Evolutionary conservation across 2,329 filamentous ascomycete genomes (phyloP).

Genomic region (Cadophora malorum): DNA sequence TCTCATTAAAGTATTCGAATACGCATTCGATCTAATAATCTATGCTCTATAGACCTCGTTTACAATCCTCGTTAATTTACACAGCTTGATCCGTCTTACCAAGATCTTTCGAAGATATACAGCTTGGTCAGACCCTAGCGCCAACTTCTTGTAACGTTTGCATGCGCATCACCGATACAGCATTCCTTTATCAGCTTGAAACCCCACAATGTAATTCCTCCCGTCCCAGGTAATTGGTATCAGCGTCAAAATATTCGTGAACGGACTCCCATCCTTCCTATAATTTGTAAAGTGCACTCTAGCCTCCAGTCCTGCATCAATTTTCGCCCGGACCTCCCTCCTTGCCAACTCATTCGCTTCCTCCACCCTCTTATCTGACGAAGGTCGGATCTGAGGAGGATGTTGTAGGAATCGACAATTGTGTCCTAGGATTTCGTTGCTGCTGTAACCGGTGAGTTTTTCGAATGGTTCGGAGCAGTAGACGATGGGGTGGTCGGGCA

Average conservation of each 20-base stretch:
- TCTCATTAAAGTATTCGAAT: not conserved
- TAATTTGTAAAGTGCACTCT: slow-evolving; percentile 95
- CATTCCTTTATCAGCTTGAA: slow-evolving; percentile 33
- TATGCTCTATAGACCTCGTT: not conserved
- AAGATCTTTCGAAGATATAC: too few relatives aligned
- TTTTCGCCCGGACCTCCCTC: slow-evolving; percentile 79
- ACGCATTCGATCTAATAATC: not conserved
- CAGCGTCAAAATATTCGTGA: slow-evolving; percentile 92
- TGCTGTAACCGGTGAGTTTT: slow-evolving; percentile 88
- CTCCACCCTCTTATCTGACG: slow-evolving; percentile 77
- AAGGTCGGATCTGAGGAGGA: slow-evolving; percentile 70
- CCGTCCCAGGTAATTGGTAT: slow-evolving; percentile 84
- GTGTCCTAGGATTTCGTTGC: slow-evolving; percentile 82
- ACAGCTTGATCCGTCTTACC: too few relatives aligned
- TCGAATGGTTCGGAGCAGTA: slow-evolving; percentile 96
- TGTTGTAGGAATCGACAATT: slow-evolving; percentile 95
- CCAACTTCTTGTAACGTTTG: not conserved
- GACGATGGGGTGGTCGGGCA: slow-evolving; percentile 88
- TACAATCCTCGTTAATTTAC: not conserved
- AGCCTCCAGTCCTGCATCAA: slow-evolving; percentile 74
- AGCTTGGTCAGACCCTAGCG: not conserved
- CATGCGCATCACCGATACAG: not conserved
- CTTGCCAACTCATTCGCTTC: slow-evolving; percentile 87
- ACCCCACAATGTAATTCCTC: slow-evolving; percentile 38
- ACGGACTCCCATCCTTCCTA: slow-evolving; percentile 87